phyloP scores from a whole-genome alignment of 495 filamentous ascomycete genomes.

The Aspergillus campestris region DNA sequence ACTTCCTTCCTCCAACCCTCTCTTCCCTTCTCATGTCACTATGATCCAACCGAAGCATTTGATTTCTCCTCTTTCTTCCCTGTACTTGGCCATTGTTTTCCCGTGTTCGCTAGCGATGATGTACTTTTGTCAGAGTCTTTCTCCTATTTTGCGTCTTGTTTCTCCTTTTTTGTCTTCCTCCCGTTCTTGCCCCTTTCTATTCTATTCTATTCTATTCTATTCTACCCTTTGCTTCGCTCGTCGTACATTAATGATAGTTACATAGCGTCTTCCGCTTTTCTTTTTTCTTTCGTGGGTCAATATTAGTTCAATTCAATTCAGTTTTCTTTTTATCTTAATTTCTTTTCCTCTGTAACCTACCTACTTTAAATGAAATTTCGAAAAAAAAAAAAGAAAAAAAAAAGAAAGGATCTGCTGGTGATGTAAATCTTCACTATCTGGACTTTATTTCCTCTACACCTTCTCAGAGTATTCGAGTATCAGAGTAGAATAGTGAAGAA shows the following conservation, averaged over 20 bases:
- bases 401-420: too few relatives aligned
- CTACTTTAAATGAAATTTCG: too few relatives aligned
- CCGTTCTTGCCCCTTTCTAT: conserved; percentile 2
- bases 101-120: not conserved
- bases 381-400: too few relatives aligned
- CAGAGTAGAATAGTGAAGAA: too few relatives aligned
- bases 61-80: not conserved
- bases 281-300: conserved; percentile 20
- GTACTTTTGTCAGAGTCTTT: conserved; percentile 1
- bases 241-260: conserved; percentile 27
- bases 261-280: conserved; percentile 13
- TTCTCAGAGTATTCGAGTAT: too few relatives aligned
- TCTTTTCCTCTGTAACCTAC: too few relatives aligned
- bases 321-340: too few relatives aligned
- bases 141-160: not conserved
- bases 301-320: conserved; percentile 10
- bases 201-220: conserved; percentile 9
- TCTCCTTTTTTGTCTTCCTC: conserved; percentile 1
- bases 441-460: too few relatives aligned
- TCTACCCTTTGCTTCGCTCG: not conserved
- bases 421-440: too few relatives aligned
- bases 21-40: not conserved
- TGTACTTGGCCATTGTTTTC: not conserved
- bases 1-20: too few relatives aligned
- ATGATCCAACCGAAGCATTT: not conserved